These are phyloP conservation scores for Mucor racemosus DNA, from an alignment of 371 early-diverging fungal species.

Conservation along the genomic window DNA sequence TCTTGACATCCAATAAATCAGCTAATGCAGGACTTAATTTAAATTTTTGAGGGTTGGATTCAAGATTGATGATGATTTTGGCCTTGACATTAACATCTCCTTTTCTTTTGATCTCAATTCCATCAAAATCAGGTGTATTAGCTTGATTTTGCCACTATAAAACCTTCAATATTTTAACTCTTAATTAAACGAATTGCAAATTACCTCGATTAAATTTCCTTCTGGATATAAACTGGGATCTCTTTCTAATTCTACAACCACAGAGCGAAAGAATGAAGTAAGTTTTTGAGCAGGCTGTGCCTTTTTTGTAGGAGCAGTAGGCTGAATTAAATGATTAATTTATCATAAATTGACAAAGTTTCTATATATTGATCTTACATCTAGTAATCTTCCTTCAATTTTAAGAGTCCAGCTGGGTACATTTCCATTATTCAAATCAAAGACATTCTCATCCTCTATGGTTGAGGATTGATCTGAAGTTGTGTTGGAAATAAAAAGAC, in stretches of 20 bases:
- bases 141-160: slow-evolving; percentile 68
- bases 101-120: slow-evolving; percentile 89
- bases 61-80: slow-evolving; percentile 80
- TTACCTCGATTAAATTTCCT: slow-evolving; percentile 76
- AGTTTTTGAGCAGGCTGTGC: slow-evolving; percentile 77
- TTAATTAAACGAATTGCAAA: background rate
- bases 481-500: slow-evolving; percentile 90
- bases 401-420: slow-evolving; percentile 92
- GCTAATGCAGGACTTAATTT: slow-evolving; percentile 76
- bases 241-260: slow-evolving; percentile 84
- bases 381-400: slow-evolving; percentile 89
- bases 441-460: slow-evolving; percentile 50
- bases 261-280: slow-evolving; percentile 80
- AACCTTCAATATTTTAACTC: background rate
- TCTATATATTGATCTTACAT: slow-evolving; percentile 38
- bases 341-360: background rate
- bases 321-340: slow-evolving; percentile 19
- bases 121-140: slow-evolving; percentile 72
- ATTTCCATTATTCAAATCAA: slow-evolving; percentile 56
- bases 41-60: slow-evolving; percentile 78
- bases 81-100: slow-evolving; percentile 85
- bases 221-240: slow-evolving; percentile 76
- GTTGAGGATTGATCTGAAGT: slow-evolving; percentile 65
- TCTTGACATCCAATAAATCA: slow-evolving; percentile 72
- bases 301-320: slow-evolving; percentile 57